Evolutionary conservation across 2,329 filamentous ascomycete genomes (phyloP), one percentile per base, ranked within the genome.

Genomic region (Fusarium sp.): DNA sequence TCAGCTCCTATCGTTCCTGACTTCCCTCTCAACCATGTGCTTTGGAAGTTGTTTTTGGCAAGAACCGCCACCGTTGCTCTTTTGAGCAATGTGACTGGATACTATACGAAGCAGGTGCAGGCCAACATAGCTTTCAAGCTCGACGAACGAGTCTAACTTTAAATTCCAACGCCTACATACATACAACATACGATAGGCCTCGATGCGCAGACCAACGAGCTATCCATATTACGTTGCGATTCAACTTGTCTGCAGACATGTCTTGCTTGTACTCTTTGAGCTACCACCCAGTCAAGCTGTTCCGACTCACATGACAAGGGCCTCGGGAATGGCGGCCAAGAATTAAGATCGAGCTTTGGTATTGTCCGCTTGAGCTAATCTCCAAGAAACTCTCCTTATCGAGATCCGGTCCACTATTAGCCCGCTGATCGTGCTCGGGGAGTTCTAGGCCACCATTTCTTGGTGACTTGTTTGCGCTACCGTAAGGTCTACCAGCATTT

Each of bases 311-410:
- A 39, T 39, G 31, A 43, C 72, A 73, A 54, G 70, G 69, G 68
- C 46, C 54, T 70, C 55, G 62, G 67, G 70, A 42, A 65, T 74
- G 58, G 51, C 55, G 23, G 30, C 58, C 60, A 34, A 26, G 45
- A 43, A 19, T 52, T 30, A 28, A 56, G 30, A 58, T 50, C 41
- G n/a, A 54, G 25, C 52, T 52, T 52, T 59, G 37, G 28, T 69
- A 56, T 57, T 50, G 65, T 50, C 52, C 30, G 21, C 46, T 69
- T 62, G 57, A 61, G 57, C 66, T 73, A 71, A 69, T 69, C 45
- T 69, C 37, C 28, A 48, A 46, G 21, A 62, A 62, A 45, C 34
- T 54, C 59, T 42, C 30, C 49, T 28, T 41, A n/a, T 28, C n/a
- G n/a, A 52, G 23, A 48, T 39, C 25, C 31, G 41, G 23, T 57